These are phyloP conservation scores for Lactarius evosmus DNA, from an alignment of 768 basidiomycete species.

Conservation along the genomic window DNA sequence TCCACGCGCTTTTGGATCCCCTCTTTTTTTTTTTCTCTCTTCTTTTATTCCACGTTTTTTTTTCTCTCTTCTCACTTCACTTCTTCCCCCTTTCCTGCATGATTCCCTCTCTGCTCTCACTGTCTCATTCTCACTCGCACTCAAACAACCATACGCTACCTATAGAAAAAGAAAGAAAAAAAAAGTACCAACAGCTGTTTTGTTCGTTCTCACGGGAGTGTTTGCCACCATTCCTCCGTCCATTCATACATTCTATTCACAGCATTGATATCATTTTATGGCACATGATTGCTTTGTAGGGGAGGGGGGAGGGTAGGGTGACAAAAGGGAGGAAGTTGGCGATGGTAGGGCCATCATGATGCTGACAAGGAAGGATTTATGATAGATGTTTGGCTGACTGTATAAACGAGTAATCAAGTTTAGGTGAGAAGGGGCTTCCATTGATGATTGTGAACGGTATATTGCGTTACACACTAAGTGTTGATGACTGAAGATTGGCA, in stretches of 20 bases:
- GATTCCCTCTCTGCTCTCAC: background rate
- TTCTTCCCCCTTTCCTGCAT: background rate
- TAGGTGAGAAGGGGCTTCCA: slow-evolving; percentile 20
- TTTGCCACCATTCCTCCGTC: background rate
- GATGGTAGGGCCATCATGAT: background rate
- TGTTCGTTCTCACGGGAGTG: background rate
- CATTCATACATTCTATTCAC: no score
- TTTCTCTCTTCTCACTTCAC: background rate
- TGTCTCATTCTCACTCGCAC: background rate
- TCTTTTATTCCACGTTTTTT: background rate
- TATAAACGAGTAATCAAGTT: slow-evolving; percentile 13
- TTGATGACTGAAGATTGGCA: slow-evolving; percentile 24
- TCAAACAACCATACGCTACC: background rate
- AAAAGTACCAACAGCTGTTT: no score
- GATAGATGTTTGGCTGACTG: slow-evolving; percentile 8
- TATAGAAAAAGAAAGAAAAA: background rate
- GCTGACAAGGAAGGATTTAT: slow-evolving; percentile 1
- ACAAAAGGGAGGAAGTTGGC: background rate
- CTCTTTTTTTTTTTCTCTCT: background rate
- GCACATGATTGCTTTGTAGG: background rate
- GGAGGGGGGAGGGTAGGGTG: background rate
- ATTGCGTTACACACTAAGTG: slow-evolving; percentile 12
- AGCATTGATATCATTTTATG: background rate
- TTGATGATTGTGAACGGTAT: slow-evolving; percentile 23
- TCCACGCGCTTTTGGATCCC: background rate